Base-by-base conservation (phyloP, 495 filamentous ascomycete genomes). In the Penicillium taxi region DNA sequence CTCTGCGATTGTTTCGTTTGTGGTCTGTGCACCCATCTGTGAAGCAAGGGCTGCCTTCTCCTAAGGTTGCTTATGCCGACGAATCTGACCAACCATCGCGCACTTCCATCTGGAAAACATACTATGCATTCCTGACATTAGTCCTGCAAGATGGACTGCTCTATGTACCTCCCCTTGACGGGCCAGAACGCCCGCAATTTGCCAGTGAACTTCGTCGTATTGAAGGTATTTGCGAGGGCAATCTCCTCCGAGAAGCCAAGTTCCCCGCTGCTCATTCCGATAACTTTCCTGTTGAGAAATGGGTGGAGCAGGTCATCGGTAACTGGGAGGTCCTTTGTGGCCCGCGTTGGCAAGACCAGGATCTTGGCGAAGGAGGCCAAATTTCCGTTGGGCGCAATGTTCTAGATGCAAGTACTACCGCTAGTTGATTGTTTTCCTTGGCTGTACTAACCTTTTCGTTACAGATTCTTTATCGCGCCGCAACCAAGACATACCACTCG, bases 401-500 rank as follows among this genome's bases (percentile, higher is more conserved):
- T 22, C 70, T 94, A 16, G 85, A 81, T 52, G 75, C 79, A 62
- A 55, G 77, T 63, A 43, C 30, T 30, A 25, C 28, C 12, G 15
- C n/a, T n/a, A n/a, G n/a, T n/a, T n/a, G n/a, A n/a, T n/a, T n/a
- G n/a, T 28, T 30, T 17, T 32, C 20, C 15, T 22, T 19, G 17
- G 13, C n/a, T 27, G n/a, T 12, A 5, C 11, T 13, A 6, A 4
- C 11, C 26, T 28, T 12, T 12, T 12, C 5, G 14, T 6, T 9
- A 31, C 45, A 93, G 61, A 82, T 86, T 18, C 66, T 96, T 7
- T 94, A 94, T 48, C 77, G 82, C 13, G 87, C 88, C 18, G 83
- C 91, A 7, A 83, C 82, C 2, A 93, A 89, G 59, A 93, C 87
- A 0, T 98, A 87, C 48, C 91, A 96, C 53, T 96, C 93, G 2